Conservation (phyloP, 2,329 filamentous ascomycete genomes). For the Claviceps quebecensis region DNA sequence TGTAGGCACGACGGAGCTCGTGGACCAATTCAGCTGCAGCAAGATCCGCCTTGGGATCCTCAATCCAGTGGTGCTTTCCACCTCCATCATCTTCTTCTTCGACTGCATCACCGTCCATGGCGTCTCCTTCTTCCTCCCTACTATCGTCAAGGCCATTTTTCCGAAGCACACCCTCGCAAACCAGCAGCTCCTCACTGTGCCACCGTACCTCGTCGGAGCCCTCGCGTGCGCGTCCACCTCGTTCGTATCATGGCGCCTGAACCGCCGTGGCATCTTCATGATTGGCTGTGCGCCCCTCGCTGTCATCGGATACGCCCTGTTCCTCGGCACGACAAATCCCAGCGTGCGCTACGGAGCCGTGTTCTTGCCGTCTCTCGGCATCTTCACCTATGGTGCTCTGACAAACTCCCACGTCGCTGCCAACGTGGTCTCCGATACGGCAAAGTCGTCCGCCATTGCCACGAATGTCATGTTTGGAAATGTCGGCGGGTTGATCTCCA, state of each 20-base stretch:
- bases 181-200: slow-evolving; percentile 57
- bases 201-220: slow-evolving; percentile 52
- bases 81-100: slow-evolving; percentile 45
- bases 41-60: slow-evolving; percentile 50
- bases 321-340: slow-evolving; percentile 38
- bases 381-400: slow-evolving; percentile 48
- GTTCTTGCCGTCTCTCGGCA: slow-evolving; percentile 50
- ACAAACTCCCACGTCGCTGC: slow-evolving; percentile 52
- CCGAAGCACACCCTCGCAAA: slow-evolving; percentile 39
- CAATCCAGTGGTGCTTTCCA: slow-evolving; percentile 39
- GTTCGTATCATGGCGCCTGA: slow-evolving; percentile 42
- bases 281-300: slow-evolving; percentile 43
- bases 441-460: slow-evolving; percentile 46
- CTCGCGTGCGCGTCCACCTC: slow-evolving; percentile 48
- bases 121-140: slow-evolving; percentile 57
- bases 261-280: slow-evolving; percentile 46
- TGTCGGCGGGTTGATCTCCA: slow-evolving; percentile 46
- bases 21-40: slow-evolving; percentile 41
- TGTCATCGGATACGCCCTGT: slow-evolving; percentile 56
- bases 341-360: slow-evolving; percentile 51
- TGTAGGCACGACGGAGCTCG: slow-evolving; percentile 40
- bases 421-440: slow-evolving; percentile 56
- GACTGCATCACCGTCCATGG: slow-evolving; percentile 61
- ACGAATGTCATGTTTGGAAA: slow-evolving; percentile 35
- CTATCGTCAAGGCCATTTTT: slow-evolving; percentile 57